Evolutionary conservation across 345 rosid species (phyloP), one percentile per base, ranked within the genome.

Genomic region (Bruguiera sexangula): DNA sequence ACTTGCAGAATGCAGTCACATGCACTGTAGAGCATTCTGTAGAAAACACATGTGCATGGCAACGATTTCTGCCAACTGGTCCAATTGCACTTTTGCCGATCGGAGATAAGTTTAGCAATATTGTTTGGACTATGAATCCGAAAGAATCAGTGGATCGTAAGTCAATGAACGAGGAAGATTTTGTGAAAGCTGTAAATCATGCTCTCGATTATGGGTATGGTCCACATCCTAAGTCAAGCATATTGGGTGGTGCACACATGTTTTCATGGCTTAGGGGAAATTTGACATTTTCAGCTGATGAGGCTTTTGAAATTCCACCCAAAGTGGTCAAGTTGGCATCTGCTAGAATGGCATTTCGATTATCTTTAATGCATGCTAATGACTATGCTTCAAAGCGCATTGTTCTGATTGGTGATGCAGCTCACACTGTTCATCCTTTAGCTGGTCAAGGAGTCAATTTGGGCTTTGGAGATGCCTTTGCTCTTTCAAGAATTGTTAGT

Each of bases 371-470:
- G 85, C 96, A 95, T 57, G 96, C 96, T 18, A 84, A 82, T 6
- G 65, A 82, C 70, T 92, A 95, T 68, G 93, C 78, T 20, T 76
- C 96, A 9, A 87, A 77, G 62, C 94, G 82, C 39, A 82, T 86
- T 60, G 97, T 81, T 72, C 88, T 93, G 21, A 61, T 91, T 16
- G 98, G 98, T 54, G 99, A 90, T 83, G 97, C 97, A 11, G 97
- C 99, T 53, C 99, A 92, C 62, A 86, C 97, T 16, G 91, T 95
- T 68, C 97, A 92, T 77, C 99, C 99, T 8, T 80, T 92, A 78
- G 99, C 97, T 37, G 99, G 97, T 71, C 99, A 95, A 81, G 97
- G 98, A 70, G 99, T 92, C 27, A 92, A 95, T 83, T 68, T 95
- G 82, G 98, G 98, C 57, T 91, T 91, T 70, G 94, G 88, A 59